Percentiles rank a stretch among this genome's conserved stretches.
Evolutionary conservation across 352 stramenopile species (phyloP).

Genomic region (Phytophthora tentaculata): DNA sequence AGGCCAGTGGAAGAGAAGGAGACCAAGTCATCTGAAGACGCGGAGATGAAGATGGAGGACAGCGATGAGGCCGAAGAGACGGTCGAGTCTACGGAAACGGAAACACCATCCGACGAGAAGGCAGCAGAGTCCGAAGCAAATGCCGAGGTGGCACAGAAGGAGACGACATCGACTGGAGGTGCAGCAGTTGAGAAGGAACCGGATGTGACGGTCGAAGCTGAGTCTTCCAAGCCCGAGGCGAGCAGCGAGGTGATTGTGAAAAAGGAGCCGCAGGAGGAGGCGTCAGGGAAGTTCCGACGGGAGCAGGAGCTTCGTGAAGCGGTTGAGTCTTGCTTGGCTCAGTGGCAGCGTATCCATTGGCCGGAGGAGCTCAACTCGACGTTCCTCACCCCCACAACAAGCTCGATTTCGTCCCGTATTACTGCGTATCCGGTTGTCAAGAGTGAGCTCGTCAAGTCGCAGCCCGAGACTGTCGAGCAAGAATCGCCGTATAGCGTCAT

Average conservation of each 20-base stretch:
- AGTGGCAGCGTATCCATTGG: conserved; percentile 78
- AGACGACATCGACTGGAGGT: background rate
- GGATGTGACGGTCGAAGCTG: background rate
- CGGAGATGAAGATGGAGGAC: conserved; percentile 39
- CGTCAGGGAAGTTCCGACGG: conserved; percentile 45
- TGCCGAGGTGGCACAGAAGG: background rate
- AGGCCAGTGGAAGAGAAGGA: conserved; percentile 17
- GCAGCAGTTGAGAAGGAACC: conserved; percentile 1
- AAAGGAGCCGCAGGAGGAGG: conserved; percentile 21
- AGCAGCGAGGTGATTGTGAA: conserved; percentile 31
- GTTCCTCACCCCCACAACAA: conserved; percentile 41
- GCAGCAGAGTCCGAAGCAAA: conserved; percentile 1
- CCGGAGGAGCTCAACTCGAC: conserved; percentile 60
- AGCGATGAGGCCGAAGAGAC: conserved; percentile 4
- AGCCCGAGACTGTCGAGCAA: no score
- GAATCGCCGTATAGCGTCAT: conserved; percentile 47
- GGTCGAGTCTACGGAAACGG: conserved; percentile 1
- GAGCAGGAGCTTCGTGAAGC: conserved; percentile 56
- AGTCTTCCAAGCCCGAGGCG: conserved; percentile 1
- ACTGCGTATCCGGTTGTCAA: conserved; percentile 40
- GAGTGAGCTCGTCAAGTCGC: conserved; percentile 29
- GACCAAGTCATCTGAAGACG: conserved; percentile 12
- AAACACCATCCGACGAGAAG: conserved; percentile 15
- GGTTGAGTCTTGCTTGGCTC: conserved; percentile 54
- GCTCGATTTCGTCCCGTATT: background rate